Percentiles rank a stretch among this genome's conserved stretches.
Evolutionary conservation across 306 rosid species (phyloP).

Genomic region (Fragaria nilgerrensis): DNA sequence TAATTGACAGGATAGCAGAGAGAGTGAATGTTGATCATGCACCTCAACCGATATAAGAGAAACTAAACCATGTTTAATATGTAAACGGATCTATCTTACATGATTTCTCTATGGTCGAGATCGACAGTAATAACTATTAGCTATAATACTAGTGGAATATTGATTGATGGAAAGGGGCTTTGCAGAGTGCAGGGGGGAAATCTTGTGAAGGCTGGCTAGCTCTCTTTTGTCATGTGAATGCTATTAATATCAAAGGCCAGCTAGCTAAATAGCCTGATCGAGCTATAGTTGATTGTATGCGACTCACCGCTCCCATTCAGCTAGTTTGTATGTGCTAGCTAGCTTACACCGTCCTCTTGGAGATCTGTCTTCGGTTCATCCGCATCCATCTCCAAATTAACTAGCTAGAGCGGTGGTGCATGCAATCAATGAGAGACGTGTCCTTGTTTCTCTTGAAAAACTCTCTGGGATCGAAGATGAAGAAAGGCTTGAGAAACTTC

Average conservation of each 20-base stretch:
- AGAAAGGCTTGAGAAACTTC: conserved; percentile 66
- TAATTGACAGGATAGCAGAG: conserved; percentile 10
- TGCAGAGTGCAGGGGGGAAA: background rate
- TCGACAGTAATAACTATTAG: background rate
- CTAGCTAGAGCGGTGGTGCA: background rate
- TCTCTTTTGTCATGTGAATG: conserved; percentile 44
- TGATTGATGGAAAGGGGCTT: background rate
- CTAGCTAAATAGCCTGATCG: background rate
- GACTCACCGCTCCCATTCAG: conserved; percentile 51
- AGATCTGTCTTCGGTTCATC: background rate
- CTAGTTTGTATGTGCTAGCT: background rate
- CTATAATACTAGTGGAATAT: background rate
- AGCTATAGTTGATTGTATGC: too few species aligned
- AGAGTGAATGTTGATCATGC: conserved; percentile 16
- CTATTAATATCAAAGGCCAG: conserved; percentile 10
- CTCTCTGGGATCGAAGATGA: conserved; percentile 71
- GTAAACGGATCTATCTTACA: background rate
- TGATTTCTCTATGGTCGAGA: background rate
- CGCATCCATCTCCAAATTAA: background rate
- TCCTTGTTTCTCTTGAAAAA: conserved; percentile 77
- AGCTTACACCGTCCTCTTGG: background rate
- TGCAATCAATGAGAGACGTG: conserved; percentile 44
- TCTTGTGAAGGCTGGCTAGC: conserved; percentile 29
- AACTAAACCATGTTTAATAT: background rate
- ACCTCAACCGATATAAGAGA: background rate